Evolutionary conservation across 2,329 filamentous ascomycete genomes (phyloP), one percentile per base, ranked within the genome.

Genomic region (Hortaea werneckii): DNA sequence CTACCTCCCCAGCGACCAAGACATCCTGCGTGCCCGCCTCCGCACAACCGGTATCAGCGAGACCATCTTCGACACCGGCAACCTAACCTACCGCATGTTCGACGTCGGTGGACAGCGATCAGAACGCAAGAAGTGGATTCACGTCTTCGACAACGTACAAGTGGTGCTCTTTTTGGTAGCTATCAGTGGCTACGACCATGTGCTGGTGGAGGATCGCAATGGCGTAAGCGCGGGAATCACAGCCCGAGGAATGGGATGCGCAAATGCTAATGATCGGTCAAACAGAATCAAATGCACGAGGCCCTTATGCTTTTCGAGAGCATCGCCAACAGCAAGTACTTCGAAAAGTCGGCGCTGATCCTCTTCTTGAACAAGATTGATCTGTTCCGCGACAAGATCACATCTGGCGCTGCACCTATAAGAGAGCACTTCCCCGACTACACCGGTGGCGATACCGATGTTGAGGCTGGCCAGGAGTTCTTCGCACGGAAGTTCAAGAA

Each of bases 111-210:
- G 88, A 47, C 88, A 95, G 65, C 77, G 88, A 58, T 94, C 88
- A 28, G 88, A 95, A 68, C 83, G 88, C 51, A 94, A 94, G 77
- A 95, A 95, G 73, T 95, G 88, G 88, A 94, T 95, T 52, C 88
- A 95, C 65, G 92, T 88, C 63, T 95, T 95, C 63, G 88, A 95
- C 65, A 92, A 92, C 54, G 88, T 95, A 51, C 88, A 92, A 61
- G 89, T 87, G 56, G 75, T 96, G 44, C 74, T 96, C 37, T 96
- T 96, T 69, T 77, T 96, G 55, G 90, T 95, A 43, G 89, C 90
- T 41, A 89, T 96, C 57, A 95, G 88, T 53, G 90, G 90, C 49
- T 96, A 95, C 65, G 90, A 96, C 63, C 92, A 96, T 66, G 94
- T 89, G 60, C 72, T 96, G 41, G 87, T 95, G 3, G 90, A 96